These are phyloP conservation scores for Tillandsia leiboldiana DNA, from an alignment of 176 grass and related monocot genomes.

Conservation along the genomic window DNA sequence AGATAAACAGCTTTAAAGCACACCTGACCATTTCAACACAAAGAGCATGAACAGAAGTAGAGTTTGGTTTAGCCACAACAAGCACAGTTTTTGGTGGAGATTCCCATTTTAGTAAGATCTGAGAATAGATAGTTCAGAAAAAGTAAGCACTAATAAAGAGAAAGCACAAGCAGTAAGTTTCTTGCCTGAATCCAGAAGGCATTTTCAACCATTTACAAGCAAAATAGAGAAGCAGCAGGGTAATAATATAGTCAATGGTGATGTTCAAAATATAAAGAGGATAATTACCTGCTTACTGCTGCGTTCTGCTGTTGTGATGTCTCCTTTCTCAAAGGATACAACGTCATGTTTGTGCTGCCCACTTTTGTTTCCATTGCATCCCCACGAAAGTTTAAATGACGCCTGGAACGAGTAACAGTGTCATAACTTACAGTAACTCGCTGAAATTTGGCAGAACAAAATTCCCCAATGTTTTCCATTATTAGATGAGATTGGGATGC, in stretches of 20 bases:
- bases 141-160: not conserved
- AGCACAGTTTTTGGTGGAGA: slow-evolving; percentile 75
- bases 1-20: slow-evolving; percentile 22
- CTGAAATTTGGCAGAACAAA: not conserved
- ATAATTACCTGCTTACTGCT: slow-evolving; percentile 81
- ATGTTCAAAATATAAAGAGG: not conserved
- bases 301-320: slow-evolving; percentile 93
- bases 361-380: slow-evolving; percentile 89
- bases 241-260: not conserved
- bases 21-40: slow-evolving; percentile 80
- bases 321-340: slow-evolving; percentile 98
- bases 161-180: not conserved
- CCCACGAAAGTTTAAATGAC: slow-evolving; percentile 85
- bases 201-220: not conserved
- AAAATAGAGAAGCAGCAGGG: not conserved
- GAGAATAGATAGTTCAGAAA: not conserved
- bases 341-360: slow-evolving; percentile 97
- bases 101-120: slow-evolving; percentile 99
- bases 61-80: slow-evolving; percentile 95
- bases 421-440: not conserved
- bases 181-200: not conserved
- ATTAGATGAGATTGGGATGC: too few species aligned
- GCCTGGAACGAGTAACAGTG: slow-evolving; percentile 20
- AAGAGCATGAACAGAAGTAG: slow-evolving; percentile 51
- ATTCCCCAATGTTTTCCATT: not conserved